These are phyloP conservation scores for Populus hybrid DNA, from an alignment of 441 rosid species.

Conservation along the genomic window DNA sequence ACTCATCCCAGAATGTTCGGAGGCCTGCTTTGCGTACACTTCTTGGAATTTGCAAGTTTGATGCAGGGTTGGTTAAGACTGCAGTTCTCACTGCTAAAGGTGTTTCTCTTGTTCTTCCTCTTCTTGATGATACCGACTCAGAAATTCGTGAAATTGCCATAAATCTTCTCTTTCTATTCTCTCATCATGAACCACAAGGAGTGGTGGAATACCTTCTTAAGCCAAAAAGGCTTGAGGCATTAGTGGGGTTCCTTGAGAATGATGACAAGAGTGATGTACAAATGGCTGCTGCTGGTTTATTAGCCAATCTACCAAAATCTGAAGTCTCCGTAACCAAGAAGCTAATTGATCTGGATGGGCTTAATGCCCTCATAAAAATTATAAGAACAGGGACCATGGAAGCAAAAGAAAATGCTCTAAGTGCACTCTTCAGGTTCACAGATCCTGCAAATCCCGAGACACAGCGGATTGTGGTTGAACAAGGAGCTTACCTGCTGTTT, in stretches of 20 bases:
- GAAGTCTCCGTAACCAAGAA: slow-evolving; percentile 40
- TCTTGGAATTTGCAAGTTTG: slow-evolving; percentile 47
- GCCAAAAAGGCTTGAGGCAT: slow-evolving; percentile 60
- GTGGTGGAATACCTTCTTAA: slow-evolving; percentile 56
- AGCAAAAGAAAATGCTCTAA: slow-evolving; percentile 61
- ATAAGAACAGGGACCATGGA: slow-evolving; percentile 44
- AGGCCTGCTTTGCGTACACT: slow-evolving; percentile 50
- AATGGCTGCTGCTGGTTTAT: slow-evolving; percentile 65
- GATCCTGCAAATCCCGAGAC: slow-evolving; percentile 45
- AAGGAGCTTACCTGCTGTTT: slow-evolving; percentile 48
- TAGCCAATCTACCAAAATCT: slow-evolving; percentile 68
- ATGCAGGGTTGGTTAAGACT: slow-evolving; percentile 50
- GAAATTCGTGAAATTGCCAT: slow-evolving; percentile 56
- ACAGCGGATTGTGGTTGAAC: slow-evolving; percentile 44
- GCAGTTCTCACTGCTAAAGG: slow-evolving; percentile 53
- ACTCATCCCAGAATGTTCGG: slow-evolving; percentile 31
- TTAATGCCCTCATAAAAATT: slow-evolving; percentile 38
- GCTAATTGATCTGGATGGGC: slow-evolving; percentile 49
- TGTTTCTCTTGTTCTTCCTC: slow-evolving; percentile 47
- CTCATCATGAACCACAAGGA: slow-evolving; percentile 51
- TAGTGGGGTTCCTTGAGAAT: slow-evolving; percentile 63
- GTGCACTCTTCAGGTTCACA: slow-evolving; percentile 60
- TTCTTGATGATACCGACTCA: slow-evolving; percentile 48
- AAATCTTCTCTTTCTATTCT: slow-evolving; percentile 56
- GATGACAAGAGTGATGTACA: slow-evolving; percentile 46